phyloP scores from a whole-genome alignment of 192 early-diverging fungal genomes.

The Lobosporangium transversale region DNA sequence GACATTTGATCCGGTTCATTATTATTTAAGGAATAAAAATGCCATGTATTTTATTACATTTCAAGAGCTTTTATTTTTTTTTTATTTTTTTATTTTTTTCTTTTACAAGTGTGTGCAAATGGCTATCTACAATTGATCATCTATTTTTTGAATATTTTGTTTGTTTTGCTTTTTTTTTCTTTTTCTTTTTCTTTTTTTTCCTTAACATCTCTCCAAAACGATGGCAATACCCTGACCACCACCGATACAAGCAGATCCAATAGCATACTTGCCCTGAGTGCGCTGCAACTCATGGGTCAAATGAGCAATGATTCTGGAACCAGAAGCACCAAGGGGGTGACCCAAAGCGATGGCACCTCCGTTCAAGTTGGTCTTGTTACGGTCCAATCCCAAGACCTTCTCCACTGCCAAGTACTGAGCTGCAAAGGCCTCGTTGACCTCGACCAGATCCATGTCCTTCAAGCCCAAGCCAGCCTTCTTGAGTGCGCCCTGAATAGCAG shows the following conservation, averaged over 20 bases:
- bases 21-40: no score
- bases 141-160: neutral
- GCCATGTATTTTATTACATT: no score
- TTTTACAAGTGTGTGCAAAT: neutral
- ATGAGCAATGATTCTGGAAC: constrained; percentile 93
- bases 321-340: constrained; percentile 96
- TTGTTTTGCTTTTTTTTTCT: neutral
- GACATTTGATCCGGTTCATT: no score
- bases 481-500: constrained; percentile 87
- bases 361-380: constrained; percentile 81
- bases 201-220: constrained; percentile 31
- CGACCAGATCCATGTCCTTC: constrained; percentile 89
- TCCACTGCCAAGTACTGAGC: constrained; percentile 90
- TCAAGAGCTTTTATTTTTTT: neutral
- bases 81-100: neutral
- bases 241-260: constrained; percentile 96
- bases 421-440: constrained; percentile 99
- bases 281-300: constrained; percentile 85
- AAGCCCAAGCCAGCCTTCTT: constrained; percentile 80
- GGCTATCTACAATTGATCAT: neutral
- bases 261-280: constrained; percentile 84
- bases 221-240: constrained; percentile 74
- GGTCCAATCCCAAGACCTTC: constrained; percentile 88
- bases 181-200: neutral
- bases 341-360: constrained; percentile 95